Evolutionary conservation across 129 eudicot species (phyloP).

Genomic region (sunflower (Helianthus annuus)): DNA sequence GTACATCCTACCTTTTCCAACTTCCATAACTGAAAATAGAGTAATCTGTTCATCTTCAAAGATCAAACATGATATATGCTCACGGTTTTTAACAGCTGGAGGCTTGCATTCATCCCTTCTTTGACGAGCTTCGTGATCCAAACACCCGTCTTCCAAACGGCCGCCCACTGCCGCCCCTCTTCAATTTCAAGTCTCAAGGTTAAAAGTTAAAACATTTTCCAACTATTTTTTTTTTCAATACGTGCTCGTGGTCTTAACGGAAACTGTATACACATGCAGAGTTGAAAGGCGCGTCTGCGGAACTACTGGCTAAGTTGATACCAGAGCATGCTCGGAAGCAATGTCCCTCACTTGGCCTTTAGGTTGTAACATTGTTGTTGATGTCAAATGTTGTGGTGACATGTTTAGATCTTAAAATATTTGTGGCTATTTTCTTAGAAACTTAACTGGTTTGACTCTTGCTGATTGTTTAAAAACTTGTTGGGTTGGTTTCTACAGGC

Average conservation of each 20-base stretch:
- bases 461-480: conserved; percentile 10
- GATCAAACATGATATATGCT: neutral
- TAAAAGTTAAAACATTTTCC: neutral
- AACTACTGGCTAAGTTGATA: conserved; percentile 53
- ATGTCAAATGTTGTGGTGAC: conserved; percentile 16
- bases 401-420: conserved; percentile 27
- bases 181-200: conserved; percentile 71
- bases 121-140: conserved; percentile 66
- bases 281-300: conserved; percentile 65
- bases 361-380: conserved; percentile 32
- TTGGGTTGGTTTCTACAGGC: conserved; percentile 19
- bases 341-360: conserved; percentile 53
- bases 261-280: conserved; percentile 31
- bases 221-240: neutral
- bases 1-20: conserved; percentile 29
- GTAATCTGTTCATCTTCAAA: neutral
- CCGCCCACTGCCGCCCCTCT: conserved; percentile 65
- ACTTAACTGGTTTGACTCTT: conserved; percentile 6
- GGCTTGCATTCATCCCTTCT: conserved; percentile 60
- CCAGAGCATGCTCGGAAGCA: conserved; percentile 82
- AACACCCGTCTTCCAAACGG: conserved; percentile 65
- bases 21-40: neutral
- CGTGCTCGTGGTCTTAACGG: neutral
- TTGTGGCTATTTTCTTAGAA: conserved; percentile 1
- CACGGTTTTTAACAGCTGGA: conserved; percentile 43